These are phyloP conservation scores for Cutaneotrichosporon curvatum DNA, from an alignment of 1,284 basidiomycete genomes.

Conservation along the genomic window DNA sequence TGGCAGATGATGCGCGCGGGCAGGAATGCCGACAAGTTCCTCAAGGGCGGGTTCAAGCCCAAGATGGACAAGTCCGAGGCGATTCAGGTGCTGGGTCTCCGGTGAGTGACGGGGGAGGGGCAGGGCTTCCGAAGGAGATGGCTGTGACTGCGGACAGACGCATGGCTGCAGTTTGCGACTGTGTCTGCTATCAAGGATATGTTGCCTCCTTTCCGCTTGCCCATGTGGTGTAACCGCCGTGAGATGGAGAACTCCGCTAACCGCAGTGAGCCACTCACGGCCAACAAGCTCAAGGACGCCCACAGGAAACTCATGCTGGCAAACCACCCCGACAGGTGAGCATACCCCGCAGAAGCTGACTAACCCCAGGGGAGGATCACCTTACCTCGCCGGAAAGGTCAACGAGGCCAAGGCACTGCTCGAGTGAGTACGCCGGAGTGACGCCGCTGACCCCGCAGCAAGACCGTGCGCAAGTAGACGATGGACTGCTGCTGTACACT, in stretches of 20 bases:
- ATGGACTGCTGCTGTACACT: background rate
- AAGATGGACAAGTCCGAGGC: slow-evolving; percentile 97
- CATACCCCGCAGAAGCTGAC: slow-evolving; percentile 38
- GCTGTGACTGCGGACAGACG: too few species aligned
- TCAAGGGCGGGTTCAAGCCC: slow-evolving; percentile 84
- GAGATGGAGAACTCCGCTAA: too few species aligned
- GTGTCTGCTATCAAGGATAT: background rate
- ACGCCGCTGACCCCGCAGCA: slow-evolving; percentile 16
- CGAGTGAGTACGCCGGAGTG: slow-evolving; percentile 47
- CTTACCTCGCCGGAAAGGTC: slow-evolving; percentile 95
- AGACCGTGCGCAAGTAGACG: slow-evolving; percentile 20
- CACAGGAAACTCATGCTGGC: slow-evolving; percentile 88
- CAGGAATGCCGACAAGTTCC: slow-evolving; percentile 72
- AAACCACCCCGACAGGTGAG: slow-evolving; percentile 49
- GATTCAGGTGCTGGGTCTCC: slow-evolving; percentile 81
- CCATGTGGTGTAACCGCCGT: too few species aligned
- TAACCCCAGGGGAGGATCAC: slow-evolving; percentile 83
- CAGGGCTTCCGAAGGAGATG: background rate
- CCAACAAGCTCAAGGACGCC: slow-evolving; percentile 74
- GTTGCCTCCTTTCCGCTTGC: too few species aligned
- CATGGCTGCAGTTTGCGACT: too few species aligned
- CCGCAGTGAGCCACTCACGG: slow-evolving; percentile 64
- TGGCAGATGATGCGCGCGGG: slow-evolving; percentile 48
- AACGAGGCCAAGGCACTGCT: slow-evolving; percentile 85
- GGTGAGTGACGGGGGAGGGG: slow-evolving; percentile 57